Conservation (phyloP, 2,329 filamentous ascomycete species). For the Celoporthe dispersa region DNA sequence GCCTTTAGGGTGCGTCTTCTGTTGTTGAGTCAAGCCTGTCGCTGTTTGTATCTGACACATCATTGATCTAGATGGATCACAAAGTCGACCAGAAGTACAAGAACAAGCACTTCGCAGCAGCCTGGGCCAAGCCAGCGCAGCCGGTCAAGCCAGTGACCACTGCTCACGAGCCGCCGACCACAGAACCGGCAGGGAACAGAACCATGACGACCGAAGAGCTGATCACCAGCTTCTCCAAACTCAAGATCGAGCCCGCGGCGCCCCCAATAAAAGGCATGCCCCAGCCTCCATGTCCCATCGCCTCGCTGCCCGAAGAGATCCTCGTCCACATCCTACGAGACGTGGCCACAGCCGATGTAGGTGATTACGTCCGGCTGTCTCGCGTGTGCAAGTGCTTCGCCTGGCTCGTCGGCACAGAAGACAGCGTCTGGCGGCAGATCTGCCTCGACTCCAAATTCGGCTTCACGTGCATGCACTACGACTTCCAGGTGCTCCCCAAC, state of each 20-base stretch:
- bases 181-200: conserved; percentile 56
- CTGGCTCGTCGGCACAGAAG: conserved; percentile 81
- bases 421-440: conserved; percentile 82
- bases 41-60: conserved; percentile 7
- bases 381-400: conserved; percentile 87
- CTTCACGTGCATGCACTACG: conserved; percentile 82
- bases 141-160: conserved; percentile 32
- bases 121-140: conserved; percentile 51
- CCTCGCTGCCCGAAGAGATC: conserved; percentile 80
- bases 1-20: conserved; percentile 73
- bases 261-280: conserved; percentile 74
- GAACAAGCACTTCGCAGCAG: conserved; percentile 84
- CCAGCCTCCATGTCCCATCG: conserved; percentile 78
- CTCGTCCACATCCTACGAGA: conserved; percentile 77
- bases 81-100: conserved; percentile 85
- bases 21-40: background rate
- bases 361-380: conserved; percentile 74
- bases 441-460: conserved; percentile 74
- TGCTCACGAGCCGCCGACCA: conserved; percentile 43
- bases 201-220: conserved; percentile 67
- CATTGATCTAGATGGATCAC: conserved; percentile 69
- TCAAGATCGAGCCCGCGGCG: conserved; percentile 70
- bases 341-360: conserved; percentile 74
- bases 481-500: conserved; percentile 66
- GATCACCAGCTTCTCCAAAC: conserved; percentile 72